These are phyloP conservation scores for Gossypium lobatum DNA, from an alignment of 441 rosid species.

Conservation along the genomic window DNA sequence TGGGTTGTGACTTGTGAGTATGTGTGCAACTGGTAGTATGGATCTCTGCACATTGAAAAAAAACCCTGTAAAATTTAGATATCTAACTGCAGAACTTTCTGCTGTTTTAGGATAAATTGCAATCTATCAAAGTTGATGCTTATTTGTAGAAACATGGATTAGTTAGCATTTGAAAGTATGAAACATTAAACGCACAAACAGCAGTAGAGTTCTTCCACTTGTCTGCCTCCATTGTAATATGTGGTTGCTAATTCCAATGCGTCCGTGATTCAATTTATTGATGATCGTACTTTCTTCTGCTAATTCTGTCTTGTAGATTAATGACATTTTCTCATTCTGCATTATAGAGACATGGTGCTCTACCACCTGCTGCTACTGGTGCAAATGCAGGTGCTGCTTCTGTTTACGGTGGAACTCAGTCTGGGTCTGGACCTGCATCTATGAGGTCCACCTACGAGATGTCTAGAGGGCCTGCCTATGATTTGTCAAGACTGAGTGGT, in stretches of 20 bases:
- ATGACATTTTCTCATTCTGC: slow-evolving; percentile 11
- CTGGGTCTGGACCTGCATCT: slow-evolving; percentile 47
- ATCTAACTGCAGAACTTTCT: neutral
- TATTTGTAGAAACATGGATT: neutral
- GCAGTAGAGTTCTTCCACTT: neutral
- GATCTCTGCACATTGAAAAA: neutral
- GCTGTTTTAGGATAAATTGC: neutral
- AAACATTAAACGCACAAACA: neutral
- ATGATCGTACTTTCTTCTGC: neutral
- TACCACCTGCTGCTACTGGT: slow-evolving; percentile 26
- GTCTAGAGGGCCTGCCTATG: slow-evolving; percentile 19
- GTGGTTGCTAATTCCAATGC: neutral
- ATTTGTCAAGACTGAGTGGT: slow-evolving; percentile 35
- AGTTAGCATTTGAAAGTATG: neutral
- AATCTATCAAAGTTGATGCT: neutral
- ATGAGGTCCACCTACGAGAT: slow-evolving; percentile 30
- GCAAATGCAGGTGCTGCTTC: slow-evolving; percentile 26
- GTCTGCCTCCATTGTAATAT: neutral
- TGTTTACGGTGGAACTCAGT: slow-evolving; percentile 44
- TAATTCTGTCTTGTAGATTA: neutral
- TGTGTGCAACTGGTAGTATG: neutral
- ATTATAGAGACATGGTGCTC: slow-evolving; percentile 43
- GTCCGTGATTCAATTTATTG: neutral
- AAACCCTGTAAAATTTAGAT: neutral
- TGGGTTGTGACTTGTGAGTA: neutral